Conservation (phyloP, 306 rosid species). For the Lathyrus tuberosus region DNA sequence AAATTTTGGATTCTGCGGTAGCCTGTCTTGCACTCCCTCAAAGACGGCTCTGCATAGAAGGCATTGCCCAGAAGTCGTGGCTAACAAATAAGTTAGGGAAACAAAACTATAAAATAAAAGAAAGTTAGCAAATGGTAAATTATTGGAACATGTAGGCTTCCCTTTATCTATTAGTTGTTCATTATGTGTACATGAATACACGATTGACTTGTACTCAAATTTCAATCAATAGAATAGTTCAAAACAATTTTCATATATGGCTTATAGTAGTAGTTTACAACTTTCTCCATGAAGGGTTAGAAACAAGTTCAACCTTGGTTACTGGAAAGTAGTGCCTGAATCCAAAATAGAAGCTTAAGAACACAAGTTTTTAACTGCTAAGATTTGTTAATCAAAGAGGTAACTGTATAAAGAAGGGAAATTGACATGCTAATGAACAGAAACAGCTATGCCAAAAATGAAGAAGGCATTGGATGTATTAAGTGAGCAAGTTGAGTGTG, state of each 20-base stretch:
- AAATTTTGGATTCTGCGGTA: no score
- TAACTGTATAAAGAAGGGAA: not conserved
- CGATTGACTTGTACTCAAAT: not conserved
- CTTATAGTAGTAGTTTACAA: not conserved
- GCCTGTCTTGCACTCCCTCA: no score
- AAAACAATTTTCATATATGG: not conserved
- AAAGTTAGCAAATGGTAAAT: no score
- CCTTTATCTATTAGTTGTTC: slow-evolving; percentile 2
- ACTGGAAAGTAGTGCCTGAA: not conserved
- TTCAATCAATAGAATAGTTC: not conserved
- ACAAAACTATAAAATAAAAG: no score
- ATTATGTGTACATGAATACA: not conserved
- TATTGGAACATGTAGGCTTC: no score
- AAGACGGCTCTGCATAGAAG: no score
- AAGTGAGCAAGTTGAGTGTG: slow-evolving; percentile 2
- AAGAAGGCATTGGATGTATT: not conserved
- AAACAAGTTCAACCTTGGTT: not conserved
- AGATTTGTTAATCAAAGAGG: not conserved
- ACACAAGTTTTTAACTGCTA: not conserved
- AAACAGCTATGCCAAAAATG: slow-evolving; percentile 18
- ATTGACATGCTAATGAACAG: not conserved
- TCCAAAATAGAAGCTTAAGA: slow-evolving; percentile 9
- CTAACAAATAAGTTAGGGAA: no score
- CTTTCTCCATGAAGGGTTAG: not conserved
- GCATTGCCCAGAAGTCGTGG: no score